Percentiles rank a stretch among this genome's conserved stretches.
Conservation (phyloP, 331 rosid genomes). For the Rosa hybrid region DNA sequence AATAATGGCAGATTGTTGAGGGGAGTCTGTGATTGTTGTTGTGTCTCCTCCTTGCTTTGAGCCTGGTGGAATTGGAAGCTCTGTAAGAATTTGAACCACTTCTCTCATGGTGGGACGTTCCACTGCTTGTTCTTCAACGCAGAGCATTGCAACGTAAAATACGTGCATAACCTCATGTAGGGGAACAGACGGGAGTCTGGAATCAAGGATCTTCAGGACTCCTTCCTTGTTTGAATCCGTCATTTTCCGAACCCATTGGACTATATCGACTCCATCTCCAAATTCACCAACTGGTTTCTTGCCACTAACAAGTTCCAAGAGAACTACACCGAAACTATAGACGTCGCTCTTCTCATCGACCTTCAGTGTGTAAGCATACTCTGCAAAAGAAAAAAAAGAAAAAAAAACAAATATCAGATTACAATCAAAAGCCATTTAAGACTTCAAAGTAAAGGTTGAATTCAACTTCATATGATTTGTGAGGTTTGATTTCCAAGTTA, state of each 20-base stretch:
- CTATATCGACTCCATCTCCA: constrained; percentile 85
- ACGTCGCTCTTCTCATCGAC: constrained; percentile 97
- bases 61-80: constrained; percentile 70
- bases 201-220: constrained; percentile 74
- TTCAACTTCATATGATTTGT: neutral
- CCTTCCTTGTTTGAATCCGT: constrained; percentile 81
- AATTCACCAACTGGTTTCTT: constrained; percentile 91
- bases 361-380: constrained; percentile 85
- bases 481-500: constrained; percentile 6
- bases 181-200: constrained; percentile 86
- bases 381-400: constrained; percentile 37
- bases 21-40: constrained; percentile 49
- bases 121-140: constrained; percentile 93
- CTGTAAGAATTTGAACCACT: constrained; percentile 90
- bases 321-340: constrained; percentile 93
- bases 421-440: neutral
- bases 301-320: constrained; percentile 82
- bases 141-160: constrained; percentile 87
- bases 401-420: constrained; percentile 8
- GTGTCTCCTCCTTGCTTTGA: constrained; percentile 57
- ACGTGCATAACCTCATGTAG: constrained; percentile 91
- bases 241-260: constrained; percentile 89
- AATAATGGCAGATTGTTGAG: constrained; percentile 47
- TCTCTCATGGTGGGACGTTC: constrained; percentile 97
- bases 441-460: neutral